Evolutionary conservation across 2,329 filamentous ascomycete species (phyloP).

Genomic region (Colletotrichum orchidophilum): DNA sequence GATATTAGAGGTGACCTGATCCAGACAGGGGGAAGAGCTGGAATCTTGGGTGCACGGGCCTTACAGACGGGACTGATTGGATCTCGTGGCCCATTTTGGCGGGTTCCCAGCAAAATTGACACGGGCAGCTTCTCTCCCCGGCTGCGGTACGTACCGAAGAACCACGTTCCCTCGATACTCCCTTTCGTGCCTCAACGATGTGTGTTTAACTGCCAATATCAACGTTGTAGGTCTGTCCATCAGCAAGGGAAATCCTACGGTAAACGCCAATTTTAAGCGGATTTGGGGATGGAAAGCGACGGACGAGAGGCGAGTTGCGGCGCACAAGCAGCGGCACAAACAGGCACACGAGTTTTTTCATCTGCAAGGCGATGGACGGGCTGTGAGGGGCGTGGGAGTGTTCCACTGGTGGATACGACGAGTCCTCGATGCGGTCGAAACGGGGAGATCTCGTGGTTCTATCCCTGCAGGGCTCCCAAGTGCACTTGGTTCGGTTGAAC

Average conservation of each 20-base stretch:
- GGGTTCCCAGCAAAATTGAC: constrained; percentile 25
- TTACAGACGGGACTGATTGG: constrained; percentile 20
- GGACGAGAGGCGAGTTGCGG: neutral
- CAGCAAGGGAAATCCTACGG: neutral
- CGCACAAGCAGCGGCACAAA: constrained; percentile 25
- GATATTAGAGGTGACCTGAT: neutral
- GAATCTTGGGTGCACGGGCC: constrained; percentile 23
- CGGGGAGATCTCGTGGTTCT: constrained; percentile 37
- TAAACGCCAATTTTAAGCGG: neutral
- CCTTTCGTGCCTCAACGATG: constrained; percentile 6
- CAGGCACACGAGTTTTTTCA: constrained; percentile 22
- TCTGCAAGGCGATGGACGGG: constrained; percentile 25
- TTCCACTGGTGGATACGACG: constrained; percentile 30
- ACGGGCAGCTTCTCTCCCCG: constrained; percentile 5
- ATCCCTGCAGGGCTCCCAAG: constrained; percentile 35
- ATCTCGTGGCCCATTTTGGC: constrained; percentile 15
- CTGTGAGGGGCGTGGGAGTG: constrained; percentile 29
- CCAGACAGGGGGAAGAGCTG: neutral
- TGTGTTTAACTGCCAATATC: neutral
- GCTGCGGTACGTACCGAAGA: neutral
- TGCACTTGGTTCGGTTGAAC: constrained; percentile 33
- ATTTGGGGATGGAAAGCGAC: neutral
- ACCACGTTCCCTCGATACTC: constrained; percentile 8
- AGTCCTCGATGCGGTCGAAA: constrained; percentile 34
- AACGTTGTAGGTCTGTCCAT: neutral